A percentile compares a stretch with the other conserved stretches of the same genome.
Evolutionary conservation across 176 grass and related monocot genomes (phyloP).

Genomic region (Eleusine coracana): DNA sequence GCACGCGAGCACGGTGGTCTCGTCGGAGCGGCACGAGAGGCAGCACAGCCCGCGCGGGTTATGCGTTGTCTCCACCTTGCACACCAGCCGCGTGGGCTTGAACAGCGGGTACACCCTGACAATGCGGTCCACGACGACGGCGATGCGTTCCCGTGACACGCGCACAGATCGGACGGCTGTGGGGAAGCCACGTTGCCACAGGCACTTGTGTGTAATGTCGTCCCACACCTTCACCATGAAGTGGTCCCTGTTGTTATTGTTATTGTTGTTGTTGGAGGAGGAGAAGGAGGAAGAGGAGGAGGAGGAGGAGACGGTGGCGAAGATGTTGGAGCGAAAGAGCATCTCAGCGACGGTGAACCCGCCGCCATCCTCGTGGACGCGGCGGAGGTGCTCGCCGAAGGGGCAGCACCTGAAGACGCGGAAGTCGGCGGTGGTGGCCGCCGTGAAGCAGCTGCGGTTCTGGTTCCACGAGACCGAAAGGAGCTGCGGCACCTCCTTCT

Average conservation of each 20-base stretch:
- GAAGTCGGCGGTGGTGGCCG: constrained; percentile 64
- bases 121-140: constrained; percentile 51
- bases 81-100: constrained; percentile 31
- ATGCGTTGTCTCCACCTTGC: constrained; percentile 47
- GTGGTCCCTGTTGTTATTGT: constrained; percentile 10
- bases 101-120: constrained; percentile 57
- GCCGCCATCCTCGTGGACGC: constrained; percentile 7
- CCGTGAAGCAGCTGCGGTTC: constrained; percentile 57
- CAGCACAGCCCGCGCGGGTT: constrained; percentile 70
- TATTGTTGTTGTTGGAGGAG: too few species aligned
- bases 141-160: constrained; percentile 49
- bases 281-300: constrained; percentile 1
- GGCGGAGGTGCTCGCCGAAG: constrained; percentile 50
- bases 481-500: constrained; percentile 10
- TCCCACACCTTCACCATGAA: constrained; percentile 48
- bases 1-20: constrained; percentile 56
- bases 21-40: constrained; percentile 53
- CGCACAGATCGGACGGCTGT: constrained; percentile 50
- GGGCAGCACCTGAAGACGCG: constrained; percentile 55
- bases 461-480: constrained; percentile 78
- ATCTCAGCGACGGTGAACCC: constrained; percentile 66
- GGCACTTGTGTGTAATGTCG: constrained; percentile 5
- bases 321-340: constrained; percentile 56
- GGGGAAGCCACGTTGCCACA: constrained; percentile 40
- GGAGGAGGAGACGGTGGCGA: constrained; percentile 43